Base-by-base conservation (phyloP, 495 filamentous ascomycete species). In the Zalerion maritima region DNA sequence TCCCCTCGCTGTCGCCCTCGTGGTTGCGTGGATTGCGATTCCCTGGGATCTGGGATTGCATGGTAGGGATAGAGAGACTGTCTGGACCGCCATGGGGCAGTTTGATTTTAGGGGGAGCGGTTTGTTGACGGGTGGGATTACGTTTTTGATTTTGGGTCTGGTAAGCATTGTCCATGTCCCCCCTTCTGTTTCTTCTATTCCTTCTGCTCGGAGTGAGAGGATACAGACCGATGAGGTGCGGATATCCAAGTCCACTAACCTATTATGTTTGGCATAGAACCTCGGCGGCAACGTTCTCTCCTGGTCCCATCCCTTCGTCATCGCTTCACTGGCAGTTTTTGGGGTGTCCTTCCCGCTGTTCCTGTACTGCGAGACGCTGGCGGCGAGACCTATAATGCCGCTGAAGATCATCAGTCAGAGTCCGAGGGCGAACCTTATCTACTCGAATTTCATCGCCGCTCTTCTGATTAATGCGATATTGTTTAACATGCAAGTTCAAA, bases 251-350 rank as follows among this genome's bases (percentile, higher is more conserved):
- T n/a, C n/a, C n/a, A n/a, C n/a, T n/a, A n/a, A n/a, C n/a, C n/a
- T n/a, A 27, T 26, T 38, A 13, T 29, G 15, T 26, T 28, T 38
- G 29, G 5, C 14, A 6, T 32, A 67, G 62, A 85, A 74, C 27
- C 61, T 82, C 4, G 81, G 81, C 22, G 80, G 81, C n/a, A 85
- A 85, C 46, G 55, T 84, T 7, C 56, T 73, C 21, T 62, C 69
- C 19, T 86, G 81, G 81, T 53, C 60, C 2, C 75, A 86, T 45
- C 78, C 78, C 1, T 44, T 81, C 18, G 70, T 85, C 24, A 60
- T 83, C 21, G 37, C 50, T 12, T 75, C 77, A 2, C 57, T 89
- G 19, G 42, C 62, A 10, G 37, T 71, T 31, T 73, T 73, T 18
- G 32, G 57, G 24, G 35, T 79, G 18, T 49, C 67, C 38, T 69